These are phyloP conservation scores for Xerocomellus intermedius DNA, from an alignment of 768 basidiomycete species.

Conservation along the genomic window DNA sequence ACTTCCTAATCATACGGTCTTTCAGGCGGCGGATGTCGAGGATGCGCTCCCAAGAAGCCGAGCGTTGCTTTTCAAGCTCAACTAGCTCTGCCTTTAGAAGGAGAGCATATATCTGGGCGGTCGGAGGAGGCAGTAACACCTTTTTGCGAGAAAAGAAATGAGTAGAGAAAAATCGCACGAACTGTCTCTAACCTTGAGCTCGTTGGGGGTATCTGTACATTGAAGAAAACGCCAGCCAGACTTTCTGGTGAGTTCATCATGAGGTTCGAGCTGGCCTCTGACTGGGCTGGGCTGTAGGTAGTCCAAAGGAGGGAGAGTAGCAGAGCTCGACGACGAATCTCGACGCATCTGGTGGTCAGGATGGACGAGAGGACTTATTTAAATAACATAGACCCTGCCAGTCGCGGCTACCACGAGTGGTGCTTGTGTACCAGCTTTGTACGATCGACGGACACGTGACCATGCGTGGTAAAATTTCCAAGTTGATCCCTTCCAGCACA, in stretches of 20 bases:
- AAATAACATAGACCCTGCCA: neutral
- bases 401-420: neutral
- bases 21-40: constrained; percentile 75
- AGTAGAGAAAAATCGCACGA: neutral
- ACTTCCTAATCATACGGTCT: constrained; percentile 81
- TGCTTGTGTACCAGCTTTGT: neutral
- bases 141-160: constrained; percentile 25
- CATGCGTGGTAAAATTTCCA: constrained; percentile 7
- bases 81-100: constrained; percentile 59
- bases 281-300: constrained; percentile 64
- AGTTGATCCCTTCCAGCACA: neutral
- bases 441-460: neutral
- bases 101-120: constrained; percentile 62
- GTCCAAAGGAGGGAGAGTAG: constrained; percentile 40
- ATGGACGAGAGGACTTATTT: constrained; percentile 6
- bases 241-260: constrained; percentile 46
- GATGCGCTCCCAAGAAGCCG: constrained; percentile 65
- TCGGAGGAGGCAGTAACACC: constrained; percentile 69
- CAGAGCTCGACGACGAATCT: constrained; percentile 24
- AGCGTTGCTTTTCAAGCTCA: constrained; percentile 57
- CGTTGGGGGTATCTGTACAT: constrained; percentile 72
- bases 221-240: constrained; percentile 73
- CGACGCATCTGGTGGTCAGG: constrained; percentile 20
- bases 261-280: constrained; percentile 73
- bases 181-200: constrained; percentile 56